Evolutionary conservation across 169 alveolate genomes (phyloP).

Genomic region (Eimeria falciformis): DNA sequence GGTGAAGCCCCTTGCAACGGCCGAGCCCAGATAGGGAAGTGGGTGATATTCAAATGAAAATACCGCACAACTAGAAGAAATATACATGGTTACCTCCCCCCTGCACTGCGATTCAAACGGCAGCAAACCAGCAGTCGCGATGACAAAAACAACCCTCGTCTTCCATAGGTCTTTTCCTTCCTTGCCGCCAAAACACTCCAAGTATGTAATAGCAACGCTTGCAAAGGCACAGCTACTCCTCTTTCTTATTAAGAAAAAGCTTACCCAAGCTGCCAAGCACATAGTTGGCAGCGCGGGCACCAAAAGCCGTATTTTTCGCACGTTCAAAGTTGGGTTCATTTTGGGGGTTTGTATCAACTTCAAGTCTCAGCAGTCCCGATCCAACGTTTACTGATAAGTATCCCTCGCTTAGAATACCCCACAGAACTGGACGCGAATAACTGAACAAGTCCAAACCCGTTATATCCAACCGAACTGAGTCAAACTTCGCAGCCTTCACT

Average conservation of each 20-base stretch:
- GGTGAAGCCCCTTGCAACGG: too few species aligned
- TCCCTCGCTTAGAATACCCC: conserved; percentile 38
- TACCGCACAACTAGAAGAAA: too few species aligned
- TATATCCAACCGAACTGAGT: not conserved
- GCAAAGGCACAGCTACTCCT: not conserved
- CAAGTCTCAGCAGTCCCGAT: conserved; percentile 23
- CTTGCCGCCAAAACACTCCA: too few species aligned
- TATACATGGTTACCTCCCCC: too few species aligned
- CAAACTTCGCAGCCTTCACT: not conserved
- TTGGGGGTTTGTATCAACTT: conserved; percentile 39
- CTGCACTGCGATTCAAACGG: too few species aligned
- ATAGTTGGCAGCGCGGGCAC: conserved; percentile 21
- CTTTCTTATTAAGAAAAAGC: not conserved
- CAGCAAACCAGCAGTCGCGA: too few species aligned
- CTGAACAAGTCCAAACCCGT: conserved; percentile 61
- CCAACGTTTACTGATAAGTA: not conserved
- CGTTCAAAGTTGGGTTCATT: conserved; percentile 38
- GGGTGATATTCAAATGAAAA: too few species aligned
- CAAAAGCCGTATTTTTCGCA: conserved; percentile 14
- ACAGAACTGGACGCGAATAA: conserved; percentile 30
- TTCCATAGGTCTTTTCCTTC: too few species aligned
- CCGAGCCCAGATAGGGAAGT: too few species aligned
- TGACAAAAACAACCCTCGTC: too few species aligned
- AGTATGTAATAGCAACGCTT: too few species aligned
- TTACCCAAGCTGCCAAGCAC: conserved; percentile 10